These are phyloP conservation scores for Saturnispora sanitii DNA, from an alignment of 805 yeast genomes.

Conservation along the genomic window DNA sequence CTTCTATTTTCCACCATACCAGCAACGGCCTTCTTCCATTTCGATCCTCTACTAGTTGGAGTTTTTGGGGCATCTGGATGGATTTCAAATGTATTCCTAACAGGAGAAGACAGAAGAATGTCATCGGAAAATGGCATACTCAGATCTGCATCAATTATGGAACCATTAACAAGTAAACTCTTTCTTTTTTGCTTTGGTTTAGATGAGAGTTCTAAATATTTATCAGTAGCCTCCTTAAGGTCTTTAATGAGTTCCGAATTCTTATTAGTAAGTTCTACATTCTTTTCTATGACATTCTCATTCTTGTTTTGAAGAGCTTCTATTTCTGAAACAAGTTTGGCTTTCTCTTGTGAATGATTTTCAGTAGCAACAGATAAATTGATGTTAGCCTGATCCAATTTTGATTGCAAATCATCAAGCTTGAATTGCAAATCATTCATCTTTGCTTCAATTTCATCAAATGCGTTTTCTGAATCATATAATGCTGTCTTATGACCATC, in stretches of 20 bases:
- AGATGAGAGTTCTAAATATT: not conserved
- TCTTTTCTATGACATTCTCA: not conserved
- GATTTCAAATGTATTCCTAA: slow-evolving; percentile 5
- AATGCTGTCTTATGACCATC: slow-evolving; percentile 2
- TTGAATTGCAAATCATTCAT: not conserved
- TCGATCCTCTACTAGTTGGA: slow-evolving; percentile 1
- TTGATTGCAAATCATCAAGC: not conserved
- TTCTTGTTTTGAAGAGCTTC: not conserved
- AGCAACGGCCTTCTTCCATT: not conserved
- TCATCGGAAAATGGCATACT: not conserved
- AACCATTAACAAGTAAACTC: slow-evolving; percentile 3
- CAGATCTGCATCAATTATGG: slow-evolving; percentile 2
- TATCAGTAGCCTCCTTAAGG: not conserved
- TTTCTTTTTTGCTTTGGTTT: slow-evolving; percentile 1
- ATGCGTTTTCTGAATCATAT: not conserved
- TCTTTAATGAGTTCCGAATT: not conserved
- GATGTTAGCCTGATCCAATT: not conserved
- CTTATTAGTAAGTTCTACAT: not conserved
- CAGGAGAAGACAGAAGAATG: slow-evolving; percentile 4
- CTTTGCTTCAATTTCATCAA: not conserved
- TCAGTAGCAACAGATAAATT: not conserved
- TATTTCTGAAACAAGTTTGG: not conserved
- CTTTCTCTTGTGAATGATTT: not conserved
- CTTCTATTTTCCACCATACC: not conserved
- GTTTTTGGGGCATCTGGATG: slow-evolving; percentile 3